phyloP scores from a whole-genome alignment of 1,139 yeast genomes.

The Blastobotrys raffinosifermentans region DNA sequence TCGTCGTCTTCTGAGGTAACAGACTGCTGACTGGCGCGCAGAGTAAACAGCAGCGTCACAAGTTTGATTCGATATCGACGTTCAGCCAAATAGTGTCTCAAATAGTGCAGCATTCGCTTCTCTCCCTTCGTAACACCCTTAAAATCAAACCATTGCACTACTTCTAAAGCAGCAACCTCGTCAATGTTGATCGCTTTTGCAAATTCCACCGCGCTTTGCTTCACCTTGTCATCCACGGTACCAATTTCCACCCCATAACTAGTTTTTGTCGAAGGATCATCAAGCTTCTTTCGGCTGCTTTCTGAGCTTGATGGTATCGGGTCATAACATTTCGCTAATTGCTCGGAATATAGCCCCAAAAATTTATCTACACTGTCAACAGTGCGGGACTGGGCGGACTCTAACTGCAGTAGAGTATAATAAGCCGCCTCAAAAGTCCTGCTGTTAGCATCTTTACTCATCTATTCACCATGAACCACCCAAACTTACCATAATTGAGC shows the following conservation, averaged over 20 bases:
- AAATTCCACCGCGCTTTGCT: conserved; percentile 18
- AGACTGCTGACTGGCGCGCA: conserved; percentile 9
- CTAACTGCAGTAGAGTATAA: conserved; percentile 17
- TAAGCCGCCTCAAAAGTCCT: conserved; percentile 29
- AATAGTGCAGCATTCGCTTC: conserved; percentile 18
- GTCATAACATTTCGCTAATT: conserved; percentile 20
- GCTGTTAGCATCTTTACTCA: no score
- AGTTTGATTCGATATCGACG: conserved; percentile 20
- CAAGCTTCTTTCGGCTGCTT: conserved; percentile 12
- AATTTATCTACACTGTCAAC: conserved; percentile 20
- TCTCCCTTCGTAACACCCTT: conserved; percentile 18
- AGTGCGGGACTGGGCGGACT: conserved; percentile 13
- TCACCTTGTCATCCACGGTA: conserved; percentile 17
- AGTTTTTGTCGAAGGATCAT: conserved; percentile 9
- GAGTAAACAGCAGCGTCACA: conserved; percentile 15
- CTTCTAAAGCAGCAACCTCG: conserved; percentile 19
- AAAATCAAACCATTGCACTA: conserved; percentile 21
- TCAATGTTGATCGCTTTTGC: conserved; percentile 19
- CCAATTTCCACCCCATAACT: conserved; percentile 16
- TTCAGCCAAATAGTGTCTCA: conserved; percentile 21
- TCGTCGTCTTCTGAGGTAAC: conserved; percentile 7
- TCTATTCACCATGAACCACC: no score
- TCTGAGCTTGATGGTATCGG: conserved; percentile 13
- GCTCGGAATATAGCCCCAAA: conserved; percentile 15
- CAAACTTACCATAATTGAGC: no score